Evolutionary conservation across 1,139 yeast species (phyloP), one percentile per base, ranked within the genome.

Genomic region (Kurtzmaniella quercitrusa): DNA sequence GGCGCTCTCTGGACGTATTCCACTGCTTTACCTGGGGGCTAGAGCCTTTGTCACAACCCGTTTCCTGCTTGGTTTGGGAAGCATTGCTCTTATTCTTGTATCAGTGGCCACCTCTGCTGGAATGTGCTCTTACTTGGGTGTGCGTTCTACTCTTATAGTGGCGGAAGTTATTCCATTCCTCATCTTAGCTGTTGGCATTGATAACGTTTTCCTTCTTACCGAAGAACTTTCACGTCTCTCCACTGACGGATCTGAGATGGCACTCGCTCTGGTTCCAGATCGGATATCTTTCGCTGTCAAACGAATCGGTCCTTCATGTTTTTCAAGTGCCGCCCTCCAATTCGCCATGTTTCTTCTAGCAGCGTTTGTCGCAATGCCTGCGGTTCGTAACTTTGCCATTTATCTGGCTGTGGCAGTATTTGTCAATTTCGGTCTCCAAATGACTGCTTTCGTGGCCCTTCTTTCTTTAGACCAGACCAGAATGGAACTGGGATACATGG

Each of bases 161-260:
- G 97, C 98, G 1, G 98, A 93, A 59, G 98, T 93, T 3, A 93
- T 93, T 38, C 98, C 98, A n/a, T 93, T 93, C 56, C 67, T 93
- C 56, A 85, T 93, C 5, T 70, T 93, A 48, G 98, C 98, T 0
- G 83, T 93, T 45, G 98, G 98, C 14, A 93, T 93, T 23, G 98
- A 93, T 63, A 93, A 93, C 58, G 86, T 93, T 29, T 93, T 91
- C 58, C 68, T 93, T 51, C 78, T 93, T 19, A 85, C 89, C 1
- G 93, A 89, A 60, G 96, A 89, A 56, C 68, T 87, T 41, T 75
- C 84, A 14, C 75, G 75, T 46, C 70, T 72, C 66, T 1, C 77
- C 9, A 41, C 46, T 2, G 48, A 42, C 1, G 68, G 66, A 40
- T 72, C 73, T 42, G 18, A 16, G 6, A 31, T 14, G 11, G 36